These are phyloP conservation scores for Hypoxylon sp. DNA, from an alignment of 2,329 filamentous ascomycete species.

Conservation along the genomic window DNA sequence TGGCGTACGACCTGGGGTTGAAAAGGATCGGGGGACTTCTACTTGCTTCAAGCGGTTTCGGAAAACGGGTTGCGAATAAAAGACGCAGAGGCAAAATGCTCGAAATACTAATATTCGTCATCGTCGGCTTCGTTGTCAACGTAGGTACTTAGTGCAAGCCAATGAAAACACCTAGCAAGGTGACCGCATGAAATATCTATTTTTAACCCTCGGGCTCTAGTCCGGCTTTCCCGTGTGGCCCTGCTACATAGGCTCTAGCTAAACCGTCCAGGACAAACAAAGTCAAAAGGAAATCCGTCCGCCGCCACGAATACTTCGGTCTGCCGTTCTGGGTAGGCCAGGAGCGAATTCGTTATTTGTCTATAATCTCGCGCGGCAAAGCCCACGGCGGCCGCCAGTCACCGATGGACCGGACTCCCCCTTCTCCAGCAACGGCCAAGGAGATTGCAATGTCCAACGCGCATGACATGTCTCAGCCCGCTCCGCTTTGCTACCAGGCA, in stretches of 20 bases:
- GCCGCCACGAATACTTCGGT: constrained; percentile 16
- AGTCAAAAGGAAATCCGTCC: not conserved
- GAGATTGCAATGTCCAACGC: not conserved
- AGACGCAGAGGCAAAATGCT: not conserved
- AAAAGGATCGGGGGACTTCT: not conserved
- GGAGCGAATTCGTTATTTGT: constrained; percentile 31
- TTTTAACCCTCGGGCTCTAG: not conserved
- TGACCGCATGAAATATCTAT: not conserved
- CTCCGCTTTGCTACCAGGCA: not conserved
- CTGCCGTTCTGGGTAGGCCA: constrained; percentile 29
- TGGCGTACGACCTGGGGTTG: not conserved
- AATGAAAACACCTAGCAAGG: not conserved
- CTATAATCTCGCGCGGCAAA: constrained; percentile 9
- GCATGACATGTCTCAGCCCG: constrained; percentile 18
- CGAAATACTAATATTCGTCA: not conserved
- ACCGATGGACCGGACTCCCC: constrained; percentile 15
- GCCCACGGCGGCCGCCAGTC: constrained; percentile 19
- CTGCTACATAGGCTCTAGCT: not conserved
- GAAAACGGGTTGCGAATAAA: not conserved
- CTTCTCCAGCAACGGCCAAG: not conserved
- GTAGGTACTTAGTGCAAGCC: no score
- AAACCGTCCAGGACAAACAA: constrained; percentile 8
- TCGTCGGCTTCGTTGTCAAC: not conserved
- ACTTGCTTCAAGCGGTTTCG: not conserved
- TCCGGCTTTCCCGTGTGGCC: not conserved